phyloP scores from a whole-genome alignment of 495 filamentous ascomycete species.

The Pyrenula massariospora region DNA sequence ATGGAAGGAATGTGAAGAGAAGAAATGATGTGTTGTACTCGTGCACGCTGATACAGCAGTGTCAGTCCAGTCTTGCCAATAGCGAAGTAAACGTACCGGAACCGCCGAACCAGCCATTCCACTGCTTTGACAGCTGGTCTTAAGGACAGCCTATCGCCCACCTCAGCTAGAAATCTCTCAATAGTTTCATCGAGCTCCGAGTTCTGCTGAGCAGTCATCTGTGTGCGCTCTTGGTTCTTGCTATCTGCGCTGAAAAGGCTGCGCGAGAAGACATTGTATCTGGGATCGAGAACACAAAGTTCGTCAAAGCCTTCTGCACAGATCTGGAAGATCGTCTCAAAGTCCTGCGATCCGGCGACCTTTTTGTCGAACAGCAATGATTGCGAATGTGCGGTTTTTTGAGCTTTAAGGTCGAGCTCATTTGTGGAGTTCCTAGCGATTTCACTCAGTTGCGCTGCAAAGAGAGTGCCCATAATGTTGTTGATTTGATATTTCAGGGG shows the following conservation, averaged over 20 bases:
- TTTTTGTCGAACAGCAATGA: constrained; percentile 82
- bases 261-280: constrained; percentile 56
- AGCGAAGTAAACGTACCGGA: constrained; percentile 47
- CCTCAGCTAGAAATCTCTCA: constrained; percentile 68
- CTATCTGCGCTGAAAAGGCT: constrained; percentile 86
- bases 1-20: constrained; percentile 84
- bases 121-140: constrained; percentile 79
- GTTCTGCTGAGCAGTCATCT: constrained; percentile 75
- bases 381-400: constrained; percentile 78
- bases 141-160: constrained; percentile 62
- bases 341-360: constrained; percentile 73
- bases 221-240: constrained; percentile 70
- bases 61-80: background rate
- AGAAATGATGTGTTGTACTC: constrained; percentile 74
- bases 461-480: constrained; percentile 67
- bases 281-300: constrained; percentile 69
- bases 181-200: constrained; percentile 63
- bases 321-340: constrained; percentile 74
- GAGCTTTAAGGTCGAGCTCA: constrained; percentile 76
- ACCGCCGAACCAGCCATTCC: constrained; percentile 88
- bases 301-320: constrained; percentile 84
- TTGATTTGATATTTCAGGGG: too few species aligned
- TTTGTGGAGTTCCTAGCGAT: constrained; percentile 67
- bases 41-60: constrained; percentile 49
- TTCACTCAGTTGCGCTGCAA: constrained; percentile 69